These are phyloP conservation scores for Arabidopsis arenosa DNA, from an alignment of 345 rosid genomes.

Conservation along the genomic window DNA sequence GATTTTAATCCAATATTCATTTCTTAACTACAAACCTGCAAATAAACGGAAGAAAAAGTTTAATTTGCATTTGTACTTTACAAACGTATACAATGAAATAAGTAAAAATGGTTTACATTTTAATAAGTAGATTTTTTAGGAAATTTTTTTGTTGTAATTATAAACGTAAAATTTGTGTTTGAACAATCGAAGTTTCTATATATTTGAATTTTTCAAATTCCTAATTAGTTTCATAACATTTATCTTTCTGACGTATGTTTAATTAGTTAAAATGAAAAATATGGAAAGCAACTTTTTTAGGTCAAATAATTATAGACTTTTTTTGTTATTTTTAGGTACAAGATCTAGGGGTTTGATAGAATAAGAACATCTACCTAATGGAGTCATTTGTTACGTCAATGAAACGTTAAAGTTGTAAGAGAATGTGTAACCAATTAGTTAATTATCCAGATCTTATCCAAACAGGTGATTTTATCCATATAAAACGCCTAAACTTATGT, in stretches of 20 bases:
- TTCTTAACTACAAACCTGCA: background rate
- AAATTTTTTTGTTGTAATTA: no score
- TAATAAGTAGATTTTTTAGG: background rate
- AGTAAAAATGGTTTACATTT: no score
- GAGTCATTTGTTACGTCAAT: constrained; percentile 23
- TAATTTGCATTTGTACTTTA: background rate
- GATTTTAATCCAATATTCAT: background rate
- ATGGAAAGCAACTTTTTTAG: no score
- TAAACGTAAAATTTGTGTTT: background rate
- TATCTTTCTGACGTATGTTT: background rate
- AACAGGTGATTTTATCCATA: constrained; percentile 34
- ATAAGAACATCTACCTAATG: background rate
- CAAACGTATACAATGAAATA: background rate
- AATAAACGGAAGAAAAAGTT: background rate
- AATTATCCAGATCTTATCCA: constrained; percentile 33
- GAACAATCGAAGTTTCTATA: background rate
- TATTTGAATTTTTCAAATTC: no score
- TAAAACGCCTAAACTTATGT: constrained; percentile 33
- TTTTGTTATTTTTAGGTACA: background rate
- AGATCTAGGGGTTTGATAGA: background rate
- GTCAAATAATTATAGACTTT: no score
- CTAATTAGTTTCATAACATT: background rate
- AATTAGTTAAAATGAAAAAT: background rate
- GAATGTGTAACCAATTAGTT: background rate
- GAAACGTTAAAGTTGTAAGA: background rate